Evolutionary conservation across 2,329 filamentous ascomycete genomes (phyloP), one percentile per base, ranked within the genome.

Genomic region (Venturia carpophila): DNA sequence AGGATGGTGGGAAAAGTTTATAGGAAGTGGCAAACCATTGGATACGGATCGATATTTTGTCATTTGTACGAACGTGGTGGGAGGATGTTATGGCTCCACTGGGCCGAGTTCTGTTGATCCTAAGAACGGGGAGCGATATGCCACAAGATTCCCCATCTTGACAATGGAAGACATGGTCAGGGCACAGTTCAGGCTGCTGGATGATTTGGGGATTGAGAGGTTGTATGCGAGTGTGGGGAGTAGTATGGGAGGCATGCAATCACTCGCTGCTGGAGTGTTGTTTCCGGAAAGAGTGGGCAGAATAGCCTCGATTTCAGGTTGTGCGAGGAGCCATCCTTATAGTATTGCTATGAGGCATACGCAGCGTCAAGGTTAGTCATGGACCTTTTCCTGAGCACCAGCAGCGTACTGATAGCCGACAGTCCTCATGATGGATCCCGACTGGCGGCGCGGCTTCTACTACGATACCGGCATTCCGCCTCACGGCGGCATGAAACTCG

Each of bases 1-100:
- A 0, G 94, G 94, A 3, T 99, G 94, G 94, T 99, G 94, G 94
- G 94, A 99, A 77, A 93, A 89, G 75, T 99, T 99, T 75, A 97
- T 99, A 72, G 94, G 94, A 0, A 89, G 92, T 0, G 91, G 90
- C 0, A 83, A 83, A 24, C 89, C 91, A 13, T 78, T 99, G 11
- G 91, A 99, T 75, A 99, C 94, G 1, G 79, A 93, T 76, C 93
- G 91, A 74, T 96, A 95, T 79, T 91, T 92, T 73, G 79, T 99
- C 67, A 91, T 99, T 67, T 99, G 94, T 78, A 97, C 94, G 11
- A 99, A 99, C 74, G 92, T 97, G 60, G 83, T 99, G 43, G 94
- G 94, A 63, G 92, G 94, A 6, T 99, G 94, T 77, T 97, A 94
- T 75, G 94, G 94, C 42, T 96, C 91, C 43, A 99, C 94, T 0